Evolutionary conservation across 495 filamentous ascomycete genomes (phyloP), one percentile per base, ranked within the genome.

Genomic region (Penicillium egyptiacum): DNA sequence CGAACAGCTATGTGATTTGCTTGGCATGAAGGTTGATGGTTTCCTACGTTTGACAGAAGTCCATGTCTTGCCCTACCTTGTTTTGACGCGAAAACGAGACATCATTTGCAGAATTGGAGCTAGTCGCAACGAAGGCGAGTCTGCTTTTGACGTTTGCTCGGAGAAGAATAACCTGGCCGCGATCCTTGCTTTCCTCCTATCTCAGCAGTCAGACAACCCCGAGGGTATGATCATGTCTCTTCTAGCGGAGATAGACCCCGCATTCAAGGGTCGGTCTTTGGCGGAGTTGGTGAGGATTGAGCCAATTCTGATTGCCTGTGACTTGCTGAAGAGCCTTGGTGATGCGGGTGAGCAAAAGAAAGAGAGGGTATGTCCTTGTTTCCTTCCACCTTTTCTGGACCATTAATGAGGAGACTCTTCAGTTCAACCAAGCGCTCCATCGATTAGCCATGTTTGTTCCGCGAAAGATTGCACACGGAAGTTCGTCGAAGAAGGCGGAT

Each of bases 31-130:
- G 44, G 81, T 96, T 3, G 69, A 82, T 25, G 83, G 88, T 49
- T 86, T 96, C 50, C 76, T 98, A 23, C 70, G 84, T n/a, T 63
- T 83, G 28, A 88, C 91, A n/a, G 91, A 97, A 67, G 77, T 80
- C 11, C 81, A 91, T 65, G 91, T 91, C 3, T 70, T 99, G 12
- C 95, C 94, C 6, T 90, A 87, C 69, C 78, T 99, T 42, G 89
- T 98, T 6, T 74, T 96, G 26, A 83, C 80, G 5, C 86, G 88
- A 65, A 86, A 88, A 55, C 76, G 78, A 47, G 90, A 96, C 57
- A 82, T 96, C 16, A 85, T 99, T 51, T 78, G 86, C 63, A 84
- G 84, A 54, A 88, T 99, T 55, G 88, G 91, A 12, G 80, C 88
- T 50, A 89, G 87, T 50, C 83, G 87, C 51, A 82, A 82, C 20